Conservation (phyloP, 2,329 filamentous ascomycete genomes). For the Pseudogymnoascus sp. region DNA sequence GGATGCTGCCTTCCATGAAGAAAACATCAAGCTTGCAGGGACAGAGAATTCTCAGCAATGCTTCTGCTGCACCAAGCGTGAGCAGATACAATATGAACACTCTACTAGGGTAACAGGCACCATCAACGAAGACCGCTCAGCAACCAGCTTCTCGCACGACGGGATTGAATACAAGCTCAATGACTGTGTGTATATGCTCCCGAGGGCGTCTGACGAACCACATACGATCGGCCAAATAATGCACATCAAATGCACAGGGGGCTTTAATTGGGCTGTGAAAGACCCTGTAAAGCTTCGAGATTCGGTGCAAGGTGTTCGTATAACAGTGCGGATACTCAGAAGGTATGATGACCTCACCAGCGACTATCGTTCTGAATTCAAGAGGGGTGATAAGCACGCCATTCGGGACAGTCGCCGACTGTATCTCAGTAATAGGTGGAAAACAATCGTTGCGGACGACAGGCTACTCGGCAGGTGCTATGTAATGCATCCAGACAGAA, state of each 20-base stretch:
- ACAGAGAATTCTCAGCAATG: background rate
- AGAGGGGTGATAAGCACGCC: background rate
- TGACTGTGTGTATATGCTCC: background rate
- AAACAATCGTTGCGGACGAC: background rate
- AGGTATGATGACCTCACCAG: background rate
- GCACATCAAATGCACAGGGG: background rate
- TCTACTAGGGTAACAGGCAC: background rate
- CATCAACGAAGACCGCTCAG: background rate
- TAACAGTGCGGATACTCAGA: background rate
- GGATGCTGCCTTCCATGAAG: constrained; percentile 2
- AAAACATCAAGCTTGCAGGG: background rate
- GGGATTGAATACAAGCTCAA: background rate
- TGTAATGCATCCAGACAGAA: constrained; percentile 14
- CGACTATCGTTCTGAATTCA: constrained; percentile 1
- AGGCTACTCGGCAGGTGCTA: constrained; percentile 18
- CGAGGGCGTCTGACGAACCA: background rate
- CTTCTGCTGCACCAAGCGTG: background rate
- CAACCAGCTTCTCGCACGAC: background rate
- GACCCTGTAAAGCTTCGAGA: background rate
- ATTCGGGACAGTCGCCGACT: constrained; percentile 16
- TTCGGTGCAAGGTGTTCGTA: background rate
- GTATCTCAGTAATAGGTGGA: constrained; percentile 3
- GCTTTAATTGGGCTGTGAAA: background rate
- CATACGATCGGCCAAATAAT: background rate
- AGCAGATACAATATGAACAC: background rate